Percentiles rank a stretch among this genome's conserved stretches.
phyloP scores from a whole-genome alignment of 1,284 basidiomycete genomes.

The Microbotryum silenes-acaulis region DNA sequence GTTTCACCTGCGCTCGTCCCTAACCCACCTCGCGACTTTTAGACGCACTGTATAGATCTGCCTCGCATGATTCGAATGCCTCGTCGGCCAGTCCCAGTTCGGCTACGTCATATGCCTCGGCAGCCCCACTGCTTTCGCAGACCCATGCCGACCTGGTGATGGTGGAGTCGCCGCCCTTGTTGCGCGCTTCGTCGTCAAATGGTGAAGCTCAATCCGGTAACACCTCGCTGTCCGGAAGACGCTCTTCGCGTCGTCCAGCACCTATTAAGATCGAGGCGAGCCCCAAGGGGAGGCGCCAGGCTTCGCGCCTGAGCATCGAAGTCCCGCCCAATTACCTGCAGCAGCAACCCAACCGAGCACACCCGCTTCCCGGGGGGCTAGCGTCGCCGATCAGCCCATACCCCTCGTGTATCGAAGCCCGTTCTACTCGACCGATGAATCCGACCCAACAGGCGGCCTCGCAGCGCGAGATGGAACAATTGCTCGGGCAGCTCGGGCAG shows the following conservation, averaged over 20 bases:
- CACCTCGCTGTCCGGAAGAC: background rate
- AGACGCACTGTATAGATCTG: too few species aligned
- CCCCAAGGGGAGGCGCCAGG: constrained; percentile 4
- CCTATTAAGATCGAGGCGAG: constrained; percentile 1
- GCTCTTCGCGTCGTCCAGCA: background rate
- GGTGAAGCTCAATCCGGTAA: background rate
- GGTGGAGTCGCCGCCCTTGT: background rate
- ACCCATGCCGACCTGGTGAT: background rate
- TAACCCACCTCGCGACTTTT: too few species aligned
- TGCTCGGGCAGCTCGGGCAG: background rate
- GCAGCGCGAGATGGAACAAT: background rate
- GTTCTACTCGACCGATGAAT: background rate
- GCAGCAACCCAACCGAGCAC: background rate
- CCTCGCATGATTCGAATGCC: too few species aligned
- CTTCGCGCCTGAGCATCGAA: constrained; percentile 10
- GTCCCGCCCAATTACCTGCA: constrained; percentile 7
- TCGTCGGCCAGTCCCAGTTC: too few species aligned
- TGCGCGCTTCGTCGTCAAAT: too few species aligned
- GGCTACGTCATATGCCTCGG: background rate
- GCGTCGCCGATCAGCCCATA: background rate
- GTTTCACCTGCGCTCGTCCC: too few species aligned
- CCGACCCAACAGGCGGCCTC: background rate
- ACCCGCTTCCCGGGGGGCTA: background rate
- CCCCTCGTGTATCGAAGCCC: too few species aligned
- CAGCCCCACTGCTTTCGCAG: constrained; percentile 4